Percentiles rank a stretch among this genome's conserved stretches.
phyloP scores from a whole-genome alignment of 108 stramenopile genomes.

The Skeletonema marinoi region DNA sequence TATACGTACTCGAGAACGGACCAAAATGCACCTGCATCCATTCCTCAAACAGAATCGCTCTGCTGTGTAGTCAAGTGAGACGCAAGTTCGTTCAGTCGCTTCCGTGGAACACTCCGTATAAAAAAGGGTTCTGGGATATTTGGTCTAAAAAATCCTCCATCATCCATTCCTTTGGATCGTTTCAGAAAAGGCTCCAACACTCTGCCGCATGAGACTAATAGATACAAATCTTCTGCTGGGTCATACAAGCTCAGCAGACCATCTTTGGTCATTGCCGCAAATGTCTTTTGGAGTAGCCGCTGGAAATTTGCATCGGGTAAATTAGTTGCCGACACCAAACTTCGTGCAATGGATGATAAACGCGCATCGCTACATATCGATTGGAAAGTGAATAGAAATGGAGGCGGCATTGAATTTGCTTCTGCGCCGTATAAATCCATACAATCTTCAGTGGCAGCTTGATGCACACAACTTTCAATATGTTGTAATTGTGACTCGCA shows the following conservation, averaged over 20 bases:
- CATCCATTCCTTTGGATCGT: constrained; percentile 11
- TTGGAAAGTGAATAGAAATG: constrained; percentile 57
- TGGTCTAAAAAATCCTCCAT: background rate
- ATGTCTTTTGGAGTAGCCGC: constrained; percentile 49
- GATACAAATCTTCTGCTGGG: constrained; percentile 53
- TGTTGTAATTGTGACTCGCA: constrained; percentile 37
- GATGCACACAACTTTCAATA: constrained; percentile 11
- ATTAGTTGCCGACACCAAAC: constrained; percentile 23
- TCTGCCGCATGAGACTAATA: constrained; percentile 55
- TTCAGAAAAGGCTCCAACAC: constrained; percentile 66
- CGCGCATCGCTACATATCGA: constrained; percentile 43
- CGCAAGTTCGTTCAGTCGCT: constrained; percentile 14
- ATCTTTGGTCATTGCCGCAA: constrained; percentile 65
- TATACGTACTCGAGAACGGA: background rate
- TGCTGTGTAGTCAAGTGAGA: background rate
- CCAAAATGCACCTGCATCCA: background rate
- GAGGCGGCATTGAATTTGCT: constrained; percentile 28
- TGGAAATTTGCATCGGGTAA: constrained; percentile 30
- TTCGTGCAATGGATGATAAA: constrained; percentile 27
- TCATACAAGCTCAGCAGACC: constrained; percentile 65
- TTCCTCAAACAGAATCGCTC: background rate
- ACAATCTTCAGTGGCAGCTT: constrained; percentile 31
- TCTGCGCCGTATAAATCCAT: constrained; percentile 33
- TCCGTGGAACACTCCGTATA: constrained; percentile 20
- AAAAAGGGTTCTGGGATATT: constrained; percentile 23